Conservation (phyloP, 331 rosid species). For the Rhamnella rubrinervis region DNA sequence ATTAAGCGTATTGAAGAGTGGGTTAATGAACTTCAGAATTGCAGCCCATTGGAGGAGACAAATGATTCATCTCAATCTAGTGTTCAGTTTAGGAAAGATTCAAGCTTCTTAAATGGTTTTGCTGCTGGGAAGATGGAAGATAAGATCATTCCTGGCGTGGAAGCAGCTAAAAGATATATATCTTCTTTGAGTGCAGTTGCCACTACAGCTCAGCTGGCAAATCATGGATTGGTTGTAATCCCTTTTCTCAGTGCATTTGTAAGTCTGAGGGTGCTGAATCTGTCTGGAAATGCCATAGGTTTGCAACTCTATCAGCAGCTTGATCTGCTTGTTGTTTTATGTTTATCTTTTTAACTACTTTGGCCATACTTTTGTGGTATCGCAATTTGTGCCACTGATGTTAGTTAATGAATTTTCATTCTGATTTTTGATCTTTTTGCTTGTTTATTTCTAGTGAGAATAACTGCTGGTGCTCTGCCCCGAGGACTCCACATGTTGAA, state of each 20-base stretch:
- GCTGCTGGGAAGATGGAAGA: constrained; percentile 38
- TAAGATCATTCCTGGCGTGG: constrained; percentile 73
- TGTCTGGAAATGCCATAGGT: constrained; percentile 90
- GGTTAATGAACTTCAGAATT: constrained; percentile 70
- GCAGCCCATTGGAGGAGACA: constrained; percentile 55
- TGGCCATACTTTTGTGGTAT: constrained; percentile 1
- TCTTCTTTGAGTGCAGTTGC: constrained; percentile 74
- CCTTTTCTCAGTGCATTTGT: constrained; percentile 86
- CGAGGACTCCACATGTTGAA: constrained; percentile 86
- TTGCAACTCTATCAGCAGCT: constrained; percentile 26
- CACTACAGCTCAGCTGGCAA: constrained; percentile 73
- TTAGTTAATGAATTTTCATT: background rate
- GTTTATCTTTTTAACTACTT: constrained; percentile 6
- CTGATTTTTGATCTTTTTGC: constrained; percentile 12
- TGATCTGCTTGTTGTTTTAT: constrained; percentile 4
- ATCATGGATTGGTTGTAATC: constrained; percentile 78
- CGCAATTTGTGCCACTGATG: constrained; percentile 4
- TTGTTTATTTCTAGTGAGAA: constrained; percentile 58
- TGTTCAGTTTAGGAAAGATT: constrained; percentile 37
- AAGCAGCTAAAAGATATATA: constrained; percentile 77
- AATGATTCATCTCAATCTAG: constrained; percentile 37
- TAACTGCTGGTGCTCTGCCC: constrained; percentile 89
- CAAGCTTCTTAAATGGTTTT: constrained; percentile 27
- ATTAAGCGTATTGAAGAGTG: constrained; percentile 84
- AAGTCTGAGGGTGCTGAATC: constrained; percentile 76